Conservation (phyloP, 1,139 yeast genomes). For the Taphrina flavorubra region DNA sequence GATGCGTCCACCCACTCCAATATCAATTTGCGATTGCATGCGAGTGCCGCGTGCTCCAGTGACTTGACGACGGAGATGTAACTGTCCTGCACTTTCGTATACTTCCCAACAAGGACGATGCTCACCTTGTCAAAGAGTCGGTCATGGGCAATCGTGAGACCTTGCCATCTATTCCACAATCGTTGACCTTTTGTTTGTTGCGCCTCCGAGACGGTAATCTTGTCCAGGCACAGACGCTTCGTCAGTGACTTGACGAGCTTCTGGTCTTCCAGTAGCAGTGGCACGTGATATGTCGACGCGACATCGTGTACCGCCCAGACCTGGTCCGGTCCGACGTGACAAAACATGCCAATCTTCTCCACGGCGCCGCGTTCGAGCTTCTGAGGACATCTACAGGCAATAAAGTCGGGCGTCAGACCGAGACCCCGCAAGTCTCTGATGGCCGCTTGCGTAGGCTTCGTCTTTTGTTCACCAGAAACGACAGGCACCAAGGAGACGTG, state of each 20-base stretch:
- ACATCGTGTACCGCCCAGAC: conserved; percentile 97
- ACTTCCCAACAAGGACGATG: conserved; percentile 96
- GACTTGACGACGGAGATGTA: conserved; percentile 94
- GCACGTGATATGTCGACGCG: conserved; percentile 96
- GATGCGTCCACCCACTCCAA: conserved; percentile 96
- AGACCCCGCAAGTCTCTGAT: conserved; percentile 92
- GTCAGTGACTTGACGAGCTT: conserved; percentile 76
- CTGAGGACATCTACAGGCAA: conserved; percentile 95
- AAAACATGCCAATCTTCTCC: conserved; percentile 96
- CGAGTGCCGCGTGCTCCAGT: conserved; percentile 92
- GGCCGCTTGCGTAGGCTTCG: conserved; percentile 99
- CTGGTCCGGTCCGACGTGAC: conserved; percentile 97
- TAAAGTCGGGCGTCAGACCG: conserved; percentile 94
- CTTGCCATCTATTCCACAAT: conserved; percentile 78
- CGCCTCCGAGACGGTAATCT: conserved; percentile 60
- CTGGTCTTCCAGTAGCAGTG: conserved; percentile 85
- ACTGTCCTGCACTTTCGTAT: conserved; percentile 92
- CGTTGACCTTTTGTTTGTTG: conserved; percentile 69
- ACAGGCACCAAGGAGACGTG: conserved; percentile 98
- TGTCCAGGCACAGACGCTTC: conserved; percentile 67
- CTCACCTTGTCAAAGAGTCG: conserved; percentile 83
- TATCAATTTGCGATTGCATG: conserved; percentile 79
- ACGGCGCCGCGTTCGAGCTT: conserved; percentile 80
- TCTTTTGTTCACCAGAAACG: conserved; percentile 97
- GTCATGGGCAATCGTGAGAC: conserved; percentile 72